Evolutionary conservation across 306 rosid genomes (phyloP), one percentile per base, ranked within the genome.

Genomic region (Trifolium pratense): DNA sequence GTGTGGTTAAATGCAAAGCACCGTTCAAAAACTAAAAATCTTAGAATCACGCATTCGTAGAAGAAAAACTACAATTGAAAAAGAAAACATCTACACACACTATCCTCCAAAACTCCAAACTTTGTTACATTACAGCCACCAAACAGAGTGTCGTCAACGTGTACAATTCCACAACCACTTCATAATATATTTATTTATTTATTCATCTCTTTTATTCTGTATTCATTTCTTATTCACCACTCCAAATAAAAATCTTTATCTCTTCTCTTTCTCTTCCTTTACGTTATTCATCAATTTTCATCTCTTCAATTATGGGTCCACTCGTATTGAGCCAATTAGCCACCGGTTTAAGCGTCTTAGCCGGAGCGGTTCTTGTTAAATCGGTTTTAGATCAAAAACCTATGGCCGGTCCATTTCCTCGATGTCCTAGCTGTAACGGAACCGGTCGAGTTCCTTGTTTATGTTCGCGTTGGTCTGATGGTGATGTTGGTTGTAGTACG

Each of bases 381-480:
- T 85, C 96, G 55, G 73, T 90, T 20, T 76, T 93, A 90, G 98
- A 93, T 77, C 89, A 82, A 36, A 89, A 86, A 43, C 88, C 96
- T 84, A 93, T 90, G 98, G 96, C 96, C 46, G 97, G 98, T 15
- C 85, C 86, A 1, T 90, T 84, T 56, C 83, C 90, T 11, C 79
- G 98, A 32, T 93, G 98, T 57, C 91, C 89, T 0, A 77, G 82
- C 55, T 93, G 98, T 79, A 90, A 89, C 79, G 98, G 98, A 21
- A 86, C 93, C 65, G 98, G 98, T 23, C 91, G 89, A 20, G 91
- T 93, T 75, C 53, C 83, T 37, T 93, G 98, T 81, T 39, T 93
- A 49, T 93, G 98, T 53, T 74, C 93, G n/a, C 92, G 97, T 2
- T 93, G 98, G 98, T 90, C 97, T 29, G 97, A 93, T 20, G 87